Conservation (phyloP, 352 stramenopile species). For the Phytophthora foliorum region DNA sequence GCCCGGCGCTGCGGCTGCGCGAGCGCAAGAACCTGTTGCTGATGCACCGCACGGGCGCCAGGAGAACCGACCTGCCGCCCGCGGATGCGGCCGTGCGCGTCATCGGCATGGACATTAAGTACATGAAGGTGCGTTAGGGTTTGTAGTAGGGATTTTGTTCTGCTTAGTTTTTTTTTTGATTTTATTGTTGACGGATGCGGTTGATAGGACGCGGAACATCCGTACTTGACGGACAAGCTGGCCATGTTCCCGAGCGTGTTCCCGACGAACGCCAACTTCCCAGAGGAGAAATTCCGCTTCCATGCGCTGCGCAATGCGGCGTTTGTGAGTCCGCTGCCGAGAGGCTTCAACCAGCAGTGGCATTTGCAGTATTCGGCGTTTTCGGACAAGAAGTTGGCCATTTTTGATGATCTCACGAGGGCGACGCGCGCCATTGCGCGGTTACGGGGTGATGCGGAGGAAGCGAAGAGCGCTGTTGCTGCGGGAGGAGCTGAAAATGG, state of each 20-base stretch:
- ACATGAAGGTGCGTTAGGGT: slow-evolving; percentile 68
- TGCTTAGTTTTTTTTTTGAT: not conserved
- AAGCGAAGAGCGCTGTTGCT: slow-evolving; percentile 5
- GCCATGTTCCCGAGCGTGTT: slow-evolving; percentile 76
- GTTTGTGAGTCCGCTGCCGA: slow-evolving; percentile 81
- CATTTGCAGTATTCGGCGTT: slow-evolving; percentile 90
- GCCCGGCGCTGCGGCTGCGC: slow-evolving; percentile 61
- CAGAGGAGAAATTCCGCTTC: slow-evolving; percentile 86
- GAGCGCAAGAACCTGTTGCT: slow-evolving; percentile 80
- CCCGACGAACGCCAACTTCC: slow-evolving; percentile 75
- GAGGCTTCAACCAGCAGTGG: slow-evolving; percentile 85
- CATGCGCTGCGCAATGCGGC: slow-evolving; percentile 76
- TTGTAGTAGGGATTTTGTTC: not conserved
- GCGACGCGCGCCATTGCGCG: slow-evolving; percentile 61
- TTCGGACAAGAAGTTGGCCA: slow-evolving; percentile 75
- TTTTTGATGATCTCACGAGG: slow-evolving; percentile 77
- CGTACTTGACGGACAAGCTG: slow-evolving; percentile 77
- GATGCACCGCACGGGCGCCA: slow-evolving; percentile 74
- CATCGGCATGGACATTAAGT: slow-evolving; percentile 74
- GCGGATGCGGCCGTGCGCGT: slow-evolving; percentile 64
- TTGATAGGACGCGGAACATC: slow-evolving; percentile 66
- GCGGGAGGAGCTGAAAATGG: slow-evolving; percentile 16
- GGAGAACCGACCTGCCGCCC: slow-evolving; percentile 56
- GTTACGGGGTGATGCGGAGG: slow-evolving; percentile 25
- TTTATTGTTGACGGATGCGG: slow-evolving; percentile 1